Conservation (phyloP, 129 eudicot species). For the Pittosporum tobira region DNA sequence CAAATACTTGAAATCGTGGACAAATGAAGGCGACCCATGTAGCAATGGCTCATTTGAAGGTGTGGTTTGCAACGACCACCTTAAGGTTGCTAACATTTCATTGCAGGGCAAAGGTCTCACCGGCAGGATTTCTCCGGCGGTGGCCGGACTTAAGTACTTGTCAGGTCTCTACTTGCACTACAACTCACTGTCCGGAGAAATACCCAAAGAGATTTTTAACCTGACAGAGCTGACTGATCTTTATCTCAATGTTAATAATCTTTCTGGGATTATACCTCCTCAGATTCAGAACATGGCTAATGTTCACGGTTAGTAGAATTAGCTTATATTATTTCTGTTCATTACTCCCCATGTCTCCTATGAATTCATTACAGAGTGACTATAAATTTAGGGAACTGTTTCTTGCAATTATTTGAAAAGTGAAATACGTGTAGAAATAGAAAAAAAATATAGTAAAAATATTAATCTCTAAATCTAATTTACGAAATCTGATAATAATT, state of each 20-base stretch:
- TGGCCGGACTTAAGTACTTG: constrained; percentile 67
- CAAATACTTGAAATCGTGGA: constrained; percentile 61
- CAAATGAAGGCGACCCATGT: constrained; percentile 67
- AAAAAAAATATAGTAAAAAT: too few species aligned
- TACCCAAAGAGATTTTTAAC: constrained; percentile 63
- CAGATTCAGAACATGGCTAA: constrained; percentile 55
- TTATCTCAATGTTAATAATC: constrained; percentile 74
- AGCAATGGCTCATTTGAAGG: constrained; percentile 53
- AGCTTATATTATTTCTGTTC: too few species aligned
- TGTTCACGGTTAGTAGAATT: constrained; percentile 61
- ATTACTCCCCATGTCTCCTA: too few species aligned
- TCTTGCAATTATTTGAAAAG: too few species aligned
- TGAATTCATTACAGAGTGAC: too few species aligned
- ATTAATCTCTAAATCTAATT: too few species aligned
- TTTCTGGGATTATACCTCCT: constrained; percentile 60
- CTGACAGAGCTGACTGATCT: constrained; percentile 72
- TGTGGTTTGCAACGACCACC: constrained; percentile 76
- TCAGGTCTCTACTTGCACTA: constrained; percentile 92
- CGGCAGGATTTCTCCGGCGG: constrained; percentile 62
- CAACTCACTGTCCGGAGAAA: constrained; percentile 59
- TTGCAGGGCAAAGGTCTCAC: constrained; percentile 72
- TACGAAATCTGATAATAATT: too few species aligned
- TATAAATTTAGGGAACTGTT: too few species aligned
- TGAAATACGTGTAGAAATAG: too few species aligned
- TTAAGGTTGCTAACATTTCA: constrained; percentile 74